Evolutionary conservation across 202 grass and related monocot genomes (phyloP).

Genomic region (Bolboschoenoplectus hybrid): DNA sequence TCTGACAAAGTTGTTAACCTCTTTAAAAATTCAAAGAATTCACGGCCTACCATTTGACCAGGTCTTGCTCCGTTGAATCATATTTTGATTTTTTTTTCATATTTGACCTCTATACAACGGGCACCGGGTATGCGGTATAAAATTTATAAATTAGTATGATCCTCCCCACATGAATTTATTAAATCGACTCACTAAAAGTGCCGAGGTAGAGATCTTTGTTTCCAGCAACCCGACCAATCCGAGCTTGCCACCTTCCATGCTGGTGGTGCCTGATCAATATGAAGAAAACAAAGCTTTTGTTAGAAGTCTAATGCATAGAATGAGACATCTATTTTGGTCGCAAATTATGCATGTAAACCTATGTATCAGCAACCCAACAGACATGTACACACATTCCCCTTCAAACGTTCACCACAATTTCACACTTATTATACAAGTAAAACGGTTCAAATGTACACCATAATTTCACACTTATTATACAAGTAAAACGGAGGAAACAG

Average conservation of each 20-base stretch:
- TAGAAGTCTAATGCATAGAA: neutral
- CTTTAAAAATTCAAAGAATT: neutral
- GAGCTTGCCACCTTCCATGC: conserved; percentile 95
- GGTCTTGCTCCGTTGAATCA: neutral
- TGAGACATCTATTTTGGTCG: neutral
- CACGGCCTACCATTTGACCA: neutral
- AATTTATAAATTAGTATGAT: neutral
- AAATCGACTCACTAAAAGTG: conserved; percentile 82
- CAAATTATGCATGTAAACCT: neutral
- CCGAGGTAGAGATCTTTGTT: conserved; percentile 99
- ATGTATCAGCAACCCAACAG: neutral
- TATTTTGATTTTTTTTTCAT: neutral
- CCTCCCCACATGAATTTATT: neutral
- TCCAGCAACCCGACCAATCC: conserved; percentile 92
- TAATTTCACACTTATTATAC: neutral
- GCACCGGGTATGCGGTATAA: neutral
- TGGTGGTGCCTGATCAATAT: conserved; percentile 78
- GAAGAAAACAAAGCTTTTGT: conserved; percentile 17
- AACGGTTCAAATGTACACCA: neutral
- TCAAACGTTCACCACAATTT: neutral
- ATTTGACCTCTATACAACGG: neutral
- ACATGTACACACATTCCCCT: neutral
- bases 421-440: no score
- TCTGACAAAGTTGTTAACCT: neutral
- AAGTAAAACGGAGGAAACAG: neutral